These are phyloP conservation scores for Tuber brumale DNA, from an alignment of 495 filamentous ascomycete genomes.

Conservation along the genomic window DNA sequence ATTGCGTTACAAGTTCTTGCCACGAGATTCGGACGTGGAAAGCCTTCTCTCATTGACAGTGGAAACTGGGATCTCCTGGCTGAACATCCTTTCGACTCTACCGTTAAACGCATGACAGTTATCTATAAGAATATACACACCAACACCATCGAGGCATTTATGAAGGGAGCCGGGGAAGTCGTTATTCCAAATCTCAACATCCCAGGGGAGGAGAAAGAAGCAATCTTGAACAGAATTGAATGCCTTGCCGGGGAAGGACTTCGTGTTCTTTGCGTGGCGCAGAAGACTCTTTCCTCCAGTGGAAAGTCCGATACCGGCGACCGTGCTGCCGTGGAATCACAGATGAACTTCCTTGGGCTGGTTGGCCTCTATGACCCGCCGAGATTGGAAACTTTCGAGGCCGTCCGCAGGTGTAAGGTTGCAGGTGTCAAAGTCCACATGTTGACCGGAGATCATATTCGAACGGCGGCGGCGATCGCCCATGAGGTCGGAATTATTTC, in stretches of 20 bases:
- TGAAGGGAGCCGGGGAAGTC: conserved; percentile 55
- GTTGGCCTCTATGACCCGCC: conserved; percentile 71
- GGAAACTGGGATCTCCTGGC: conserved; percentile 45
- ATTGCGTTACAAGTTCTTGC: conserved; percentile 54
- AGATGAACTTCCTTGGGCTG: conserved; percentile 59
- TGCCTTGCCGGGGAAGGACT: conserved; percentile 53
- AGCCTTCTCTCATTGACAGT: conserved; percentile 34
- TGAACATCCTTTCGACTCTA: conserved; percentile 59
- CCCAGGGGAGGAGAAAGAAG: conserved; percentile 40
- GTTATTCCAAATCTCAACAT: conserved; percentile 48
- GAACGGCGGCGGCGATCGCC: conserved; percentile 58
- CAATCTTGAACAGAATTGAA: conserved; percentile 48
- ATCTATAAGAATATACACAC: conserved; percentile 45
- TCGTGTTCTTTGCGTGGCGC: conserved; percentile 53
- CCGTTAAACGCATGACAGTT: conserved; percentile 56
- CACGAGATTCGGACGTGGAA: conserved; percentile 46
- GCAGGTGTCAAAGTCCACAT: conserved; percentile 58
- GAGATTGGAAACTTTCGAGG: conserved; percentile 56
- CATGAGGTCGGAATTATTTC: conserved; percentile 48
- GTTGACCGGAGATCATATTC: conserved; percentile 60
- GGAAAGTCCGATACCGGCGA: conserved; percentile 41
- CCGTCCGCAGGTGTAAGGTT: conserved; percentile 49
- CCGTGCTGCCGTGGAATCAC: conserved; percentile 52
- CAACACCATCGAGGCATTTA: conserved; percentile 47
- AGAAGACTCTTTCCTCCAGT: conserved; percentile 41